Conservation (phyloP, 176 grass and related monocot genomes). For the Secale cereale region DNA sequence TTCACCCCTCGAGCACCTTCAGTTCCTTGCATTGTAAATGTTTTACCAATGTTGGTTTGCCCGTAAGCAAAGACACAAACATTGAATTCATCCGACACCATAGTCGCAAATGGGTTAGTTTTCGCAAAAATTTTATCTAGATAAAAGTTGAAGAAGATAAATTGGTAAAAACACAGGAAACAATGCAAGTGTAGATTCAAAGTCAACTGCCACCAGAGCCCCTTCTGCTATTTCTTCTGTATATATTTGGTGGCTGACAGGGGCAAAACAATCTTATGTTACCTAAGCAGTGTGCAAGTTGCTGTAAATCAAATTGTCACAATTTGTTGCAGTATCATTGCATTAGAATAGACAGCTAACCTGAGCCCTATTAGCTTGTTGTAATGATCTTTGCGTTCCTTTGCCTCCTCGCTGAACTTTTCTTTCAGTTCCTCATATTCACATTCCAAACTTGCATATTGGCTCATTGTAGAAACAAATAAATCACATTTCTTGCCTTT, state of each 20-base stretch:
- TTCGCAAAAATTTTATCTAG: constrained; percentile 49
- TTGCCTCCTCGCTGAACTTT: constrained; percentile 62
- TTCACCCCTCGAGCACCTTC: too few relatives aligned
- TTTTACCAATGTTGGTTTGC: constrained; percentile 56
- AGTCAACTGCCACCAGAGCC: constrained; percentile 26
- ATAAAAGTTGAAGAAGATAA: too few relatives aligned
- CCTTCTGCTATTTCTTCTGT: constrained; percentile 65
- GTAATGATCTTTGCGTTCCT: constrained; percentile 78
- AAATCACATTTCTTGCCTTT: neutral
- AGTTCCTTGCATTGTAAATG: too few relatives aligned
- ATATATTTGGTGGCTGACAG: constrained; percentile 61
- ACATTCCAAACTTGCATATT: constrained; percentile 48
- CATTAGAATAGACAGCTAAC: constrained; percentile 22
- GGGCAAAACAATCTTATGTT: constrained; percentile 92
- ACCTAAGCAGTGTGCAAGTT: constrained; percentile 31
- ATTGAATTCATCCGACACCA: constrained; percentile 87
- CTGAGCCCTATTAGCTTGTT: constrained; percentile 79
- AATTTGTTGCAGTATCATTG: neutral
- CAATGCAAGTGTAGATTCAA: too few relatives aligned
- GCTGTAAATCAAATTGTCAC: neutral
- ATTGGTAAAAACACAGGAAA: too few relatives aligned
- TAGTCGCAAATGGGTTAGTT: constrained; percentile 70
- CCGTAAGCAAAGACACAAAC: constrained; percentile 95
- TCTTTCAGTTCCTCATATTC: constrained; percentile 72
- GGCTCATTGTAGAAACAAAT: constrained; percentile 40